Evolutionary conservation across 169 alveolate species (phyloP), one percentile per base, ranked within the genome.

Genomic region (Plasmodium gonderi): DNA sequence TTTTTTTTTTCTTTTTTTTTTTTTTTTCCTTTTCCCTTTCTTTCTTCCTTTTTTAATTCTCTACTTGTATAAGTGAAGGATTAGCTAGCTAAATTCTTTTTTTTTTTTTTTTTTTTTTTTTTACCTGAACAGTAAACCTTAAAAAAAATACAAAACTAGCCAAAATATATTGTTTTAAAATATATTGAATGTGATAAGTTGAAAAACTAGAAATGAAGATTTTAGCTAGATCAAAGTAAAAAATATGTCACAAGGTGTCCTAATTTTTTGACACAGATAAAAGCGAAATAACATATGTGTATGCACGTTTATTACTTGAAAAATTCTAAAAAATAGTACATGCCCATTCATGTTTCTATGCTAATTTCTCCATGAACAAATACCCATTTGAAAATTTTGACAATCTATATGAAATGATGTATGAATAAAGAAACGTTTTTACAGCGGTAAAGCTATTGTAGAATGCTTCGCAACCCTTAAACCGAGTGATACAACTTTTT

Each of bases 201-300:
- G 76, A 20, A 23, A 79, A 47, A 78, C 33, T 5, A 12, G 51
- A 65, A 9, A 17, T 1, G 9, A 3, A 51, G 12, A 79, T 54
- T 79, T 79, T 79, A 51, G 89, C 89, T 79, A 49, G 47, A 79
- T 68, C 36, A 65, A 47, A 79, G 89, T 1, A 29, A 44, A 42
- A 64, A 51, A 75, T 12, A n/a, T 60, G 72, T 36, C 54, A 8
- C 38, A 7, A 9, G 36, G 14, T 75, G 81, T 54, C 36, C 75
- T 26, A 47, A n/a, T n/a, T 49, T 51, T 49, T 23, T 29, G 17
- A 14, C 40, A 38, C 33, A 64, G 5, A 11, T 79, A 47, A 68
- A n/a, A 42, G 23, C 38, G 76, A 26, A 11, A 23, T 47, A 51
- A 79, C n/a, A 78, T 12, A 49, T 29, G 26, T 23, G 9, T 49